Base-by-base conservation (phyloP, 108 stramenopile genomes). In the Cyclotella sp. region DNA sequence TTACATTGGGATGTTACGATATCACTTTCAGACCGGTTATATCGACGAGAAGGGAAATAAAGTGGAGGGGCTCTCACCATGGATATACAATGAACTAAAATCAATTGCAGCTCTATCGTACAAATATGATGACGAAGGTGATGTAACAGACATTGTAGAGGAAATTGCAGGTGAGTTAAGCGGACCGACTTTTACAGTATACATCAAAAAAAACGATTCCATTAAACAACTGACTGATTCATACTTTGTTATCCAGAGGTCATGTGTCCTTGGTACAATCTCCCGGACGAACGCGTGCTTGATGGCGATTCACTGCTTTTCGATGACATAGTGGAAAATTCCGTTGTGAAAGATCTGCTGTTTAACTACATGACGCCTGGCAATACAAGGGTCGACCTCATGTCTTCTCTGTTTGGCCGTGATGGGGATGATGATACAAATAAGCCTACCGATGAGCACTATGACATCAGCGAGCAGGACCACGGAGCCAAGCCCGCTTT, bases 51-150 rank as follows among this genome's bases (percentile, higher is more conserved):
- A 72, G 39, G 67, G 65, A 11, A 67, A 62, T 28, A 74, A 72
- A 42, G 55, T 57, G 27, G 77, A 72, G 26, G 88, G 88, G 24
- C 85, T 93, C 57, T 87, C 90, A 26, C 39, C 53, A 24, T 94
- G 91, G 89, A 94, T 96, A 29, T 90, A 86, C 55, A 73, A 91
- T n/a, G 95, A 96, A 55, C 63, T 96, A 11, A 82, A 85, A 58
- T 78, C 79, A 15, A 89, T 93, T 26, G 79, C 90, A n/a, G 84
- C 93, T 26, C 39, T 93, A 12, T 84, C 92, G 0, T 90, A 94
- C 72, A 52, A 68, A 41, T 96, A 82, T 71, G 85, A 74, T 22
- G 91, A 94, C 62, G 95, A 93, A 63, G 81, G 70, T n/a, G 84
- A 86, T 63, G 91, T 93, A 12, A 79, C 84, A 5, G 92, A 94